Base-by-base conservation (phyloP, 345 rosid species). In the Eucalyptus fibrosa region DNA sequence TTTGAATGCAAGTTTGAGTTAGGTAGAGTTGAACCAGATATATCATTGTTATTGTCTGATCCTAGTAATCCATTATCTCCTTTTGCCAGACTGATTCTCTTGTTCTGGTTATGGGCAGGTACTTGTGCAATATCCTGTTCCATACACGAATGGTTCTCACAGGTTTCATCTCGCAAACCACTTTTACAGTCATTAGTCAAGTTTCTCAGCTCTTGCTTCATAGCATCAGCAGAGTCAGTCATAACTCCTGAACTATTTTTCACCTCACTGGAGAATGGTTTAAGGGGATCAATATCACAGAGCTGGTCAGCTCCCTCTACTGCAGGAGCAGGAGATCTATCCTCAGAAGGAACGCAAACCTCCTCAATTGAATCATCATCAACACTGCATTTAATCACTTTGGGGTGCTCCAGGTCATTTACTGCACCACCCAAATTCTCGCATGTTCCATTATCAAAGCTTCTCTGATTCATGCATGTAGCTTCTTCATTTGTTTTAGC, bases 161-260 rank as follows among this genome's bases (percentile, higher is more conserved):
- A 88, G 90, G 90, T 56, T 90, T 91, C 88, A 86, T 89, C 93
- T 90, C 67, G 88, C 56, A 60, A 90, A 88, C 93, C 92, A 90
- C 90, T 93, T 88, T 62, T 90, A 88, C 87, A 90, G 88, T 91
- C 91, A 50, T 92, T 91, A 88, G 86, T 72, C 50, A 90, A 92
- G 59, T 80, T 87, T 72, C 88, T 87, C 86, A 67, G 87, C 80
- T 94, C 92, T 91, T 87, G 92, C 90, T 89, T 90, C 28, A 69
- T 40, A 86, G 94, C 91, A 90, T 91, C 87, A 88, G 92, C 94
- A 89, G 90, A 87, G 87, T 92, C 93, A 82, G 88, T 92, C 72
- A 90, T 80, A 89, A 83, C 91, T 87, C 92, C 91, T 91, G 86
- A 85, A 91, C 94, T 91, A 60, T 93, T 94, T 88, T 90, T 92